Evolutionary conservation across 2,329 filamentous ascomycete species (phyloP).

Genomic region (Colletotrichum spaethianum): DNA sequence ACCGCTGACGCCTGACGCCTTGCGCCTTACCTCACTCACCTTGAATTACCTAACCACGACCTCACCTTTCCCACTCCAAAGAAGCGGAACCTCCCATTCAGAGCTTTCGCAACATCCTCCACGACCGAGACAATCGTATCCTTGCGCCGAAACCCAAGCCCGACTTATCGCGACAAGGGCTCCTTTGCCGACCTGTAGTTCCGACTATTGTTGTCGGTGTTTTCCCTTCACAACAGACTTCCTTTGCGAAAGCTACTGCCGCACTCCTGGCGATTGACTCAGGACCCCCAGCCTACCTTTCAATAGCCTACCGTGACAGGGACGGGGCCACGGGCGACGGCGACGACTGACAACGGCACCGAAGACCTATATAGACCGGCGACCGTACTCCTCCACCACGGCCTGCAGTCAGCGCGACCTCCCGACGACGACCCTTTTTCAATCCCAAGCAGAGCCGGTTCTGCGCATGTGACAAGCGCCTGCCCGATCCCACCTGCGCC

Average conservation of each 20-base stretch:
- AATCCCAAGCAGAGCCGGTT: slow-evolving; percentile 4
- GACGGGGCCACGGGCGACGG: background rate
- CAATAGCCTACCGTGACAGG: slow-evolving; percentile 23
- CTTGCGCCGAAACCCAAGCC: slow-evolving; percentile 37
- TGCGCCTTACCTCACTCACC: slow-evolving; percentile 17
- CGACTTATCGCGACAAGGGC: slow-evolving; percentile 38
- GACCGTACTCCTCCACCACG: slow-evolving; percentile 11
- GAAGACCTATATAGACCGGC: slow-evolving; percentile 23
- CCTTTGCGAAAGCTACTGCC: slow-evolving; percentile 34
- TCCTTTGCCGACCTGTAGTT: slow-evolving; percentile 33
- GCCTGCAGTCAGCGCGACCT: slow-evolving; percentile 22
- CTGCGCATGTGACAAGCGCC: slow-evolving; percentile 24
- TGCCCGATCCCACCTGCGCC: background rate
- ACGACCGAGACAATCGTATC: slow-evolving; percentile 35
- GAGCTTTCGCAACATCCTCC: slow-evolving; percentile 34
- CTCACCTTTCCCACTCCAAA: slow-evolving; percentile 33
- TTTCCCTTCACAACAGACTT: slow-evolving; percentile 31
- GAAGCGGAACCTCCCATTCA: slow-evolving; percentile 36
- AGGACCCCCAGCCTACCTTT: slow-evolving; percentile 32
- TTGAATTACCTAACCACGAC: slow-evolving; percentile 35
- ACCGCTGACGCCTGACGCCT: slow-evolving; percentile 29
- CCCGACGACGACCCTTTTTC: slow-evolving; percentile 11
- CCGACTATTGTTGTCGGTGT: slow-evolving; percentile 22
- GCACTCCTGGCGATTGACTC: slow-evolving; percentile 37
- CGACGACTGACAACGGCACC: background rate